Base-by-base conservation (phyloP, 2,329 filamentous ascomycete species). In the Teratosphaeria pseudoeucalypti region DNA sequence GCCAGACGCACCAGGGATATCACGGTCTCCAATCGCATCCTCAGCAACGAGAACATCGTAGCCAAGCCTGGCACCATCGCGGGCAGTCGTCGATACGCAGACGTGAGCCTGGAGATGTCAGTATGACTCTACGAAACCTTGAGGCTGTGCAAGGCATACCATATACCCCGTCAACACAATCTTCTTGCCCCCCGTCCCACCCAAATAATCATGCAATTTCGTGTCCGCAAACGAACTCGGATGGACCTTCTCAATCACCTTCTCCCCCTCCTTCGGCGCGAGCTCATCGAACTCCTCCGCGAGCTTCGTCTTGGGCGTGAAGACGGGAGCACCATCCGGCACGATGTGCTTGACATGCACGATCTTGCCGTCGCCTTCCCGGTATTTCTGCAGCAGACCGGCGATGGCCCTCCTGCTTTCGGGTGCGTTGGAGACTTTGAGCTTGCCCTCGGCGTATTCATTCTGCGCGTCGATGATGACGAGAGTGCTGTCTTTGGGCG, bases 401-500 rank as follows among this genome's bases (percentile, higher is more conserved):
- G 78, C 74, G 60, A 88, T 88, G 12, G 76, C 81, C 34, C 79
- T 78, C 62, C 84, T 80, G 5, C 81, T 83, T 3, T 75, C 62
- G 0, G 75, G 67, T 0, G 85, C 78, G 61, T 85, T 79, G 49
- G 77, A 73, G 37, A 84, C 81, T 26, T 79, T 77, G 0, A 88
- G 78, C 4, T 78, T 74, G 54, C 85, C 86, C 2, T 77, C 72
- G 11, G 81, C 81, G 63, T 85, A 88, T 72, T 89, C 86, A 68
- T 87, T 87, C 67, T 89, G 86, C 1, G 85, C 85, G 68, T 88
- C 85, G 67, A 88, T 84, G 71, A 88, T 87, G 66, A 88, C 72
- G 53, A 88, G 78, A 1, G 81, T 79, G 63, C 80, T 84, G 73
- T 88, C 84, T 52, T 72, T 70, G 0, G 80, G 74, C 0, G 81